phyloP scores from a whole-genome alignment of 2,329 filamentous ascomycete species.

The Penicillium sp. region DNA sequence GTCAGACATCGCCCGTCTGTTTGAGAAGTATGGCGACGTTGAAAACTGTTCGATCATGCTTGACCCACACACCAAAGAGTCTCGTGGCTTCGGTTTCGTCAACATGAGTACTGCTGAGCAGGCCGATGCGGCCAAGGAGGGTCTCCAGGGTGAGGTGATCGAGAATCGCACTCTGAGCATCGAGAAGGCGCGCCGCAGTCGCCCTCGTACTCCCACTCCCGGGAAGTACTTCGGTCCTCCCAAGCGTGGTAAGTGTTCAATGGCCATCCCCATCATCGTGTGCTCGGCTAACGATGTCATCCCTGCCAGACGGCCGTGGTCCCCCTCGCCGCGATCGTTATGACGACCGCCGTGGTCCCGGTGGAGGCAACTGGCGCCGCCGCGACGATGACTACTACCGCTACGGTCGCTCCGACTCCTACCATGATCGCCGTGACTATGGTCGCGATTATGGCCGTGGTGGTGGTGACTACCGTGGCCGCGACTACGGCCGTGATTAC shows the following conservation, averaged over 20 bases:
- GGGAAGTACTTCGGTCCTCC: slow-evolving; percentile 99
- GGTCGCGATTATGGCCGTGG: slow-evolving; percentile 58
- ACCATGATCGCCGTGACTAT: slow-evolving; percentile 53
- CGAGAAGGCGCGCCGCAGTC: slow-evolving; percentile 93
- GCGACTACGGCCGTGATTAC: slow-evolving; percentile 43
- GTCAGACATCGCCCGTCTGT: slow-evolving; percentile 84
- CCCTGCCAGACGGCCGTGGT: slow-evolving; percentile 36
- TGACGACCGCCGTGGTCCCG: slow-evolving; percentile 51
- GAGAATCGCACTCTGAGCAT: slow-evolving; percentile 96
- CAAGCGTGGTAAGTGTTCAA: slow-evolving; percentile 73
- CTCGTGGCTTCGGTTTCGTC: slow-evolving; percentile 96
- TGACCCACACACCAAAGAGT: slow-evolving; percentile 96
- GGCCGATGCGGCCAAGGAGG: slow-evolving; percentile 94
- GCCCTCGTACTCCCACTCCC: slow-evolving; percentile 90
- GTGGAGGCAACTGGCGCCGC: slow-evolving; percentile 47
- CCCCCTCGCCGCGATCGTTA: slow-evolving; percentile 44
- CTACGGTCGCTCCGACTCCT: slow-evolving; percentile 45
- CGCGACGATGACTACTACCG: slow-evolving; percentile 43
- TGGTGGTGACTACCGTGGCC: slow-evolving; percentile 43
- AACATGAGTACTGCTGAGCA: slow-evolving; percentile 96
- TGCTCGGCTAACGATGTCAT: slow-evolving; percentile 5
- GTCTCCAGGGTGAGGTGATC: slow-evolving; percentile 87
- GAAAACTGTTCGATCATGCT: slow-evolving; percentile 99
- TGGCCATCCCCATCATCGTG: background rate
- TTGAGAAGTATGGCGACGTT: slow-evolving; percentile 97